Evolutionary conservation across 371 early-diverging fungal genomes (phyloP).

Genomic region (Mortierella sp.): DNA sequence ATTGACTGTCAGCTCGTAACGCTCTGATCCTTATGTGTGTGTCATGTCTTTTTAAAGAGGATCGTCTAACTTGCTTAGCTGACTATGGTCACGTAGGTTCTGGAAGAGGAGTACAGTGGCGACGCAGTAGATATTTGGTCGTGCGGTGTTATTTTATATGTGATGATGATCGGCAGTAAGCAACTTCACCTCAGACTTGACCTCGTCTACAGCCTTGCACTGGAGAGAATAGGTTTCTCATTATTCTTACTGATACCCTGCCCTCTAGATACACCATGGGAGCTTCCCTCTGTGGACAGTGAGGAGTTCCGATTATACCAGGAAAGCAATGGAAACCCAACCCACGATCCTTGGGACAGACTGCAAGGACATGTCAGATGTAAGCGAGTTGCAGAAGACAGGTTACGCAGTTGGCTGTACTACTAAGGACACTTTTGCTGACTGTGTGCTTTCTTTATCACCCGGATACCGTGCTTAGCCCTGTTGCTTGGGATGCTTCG

Average conservation of each 20-base stretch:
- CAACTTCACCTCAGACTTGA: too few species aligned
- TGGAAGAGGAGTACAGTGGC: constrained; percentile 75
- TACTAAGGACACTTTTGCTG: too few species aligned
- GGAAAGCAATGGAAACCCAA: constrained; percentile 31
- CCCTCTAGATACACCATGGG: constrained; percentile 77
- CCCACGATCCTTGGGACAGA: constrained; percentile 62
- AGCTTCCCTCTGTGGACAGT: constrained; percentile 66
- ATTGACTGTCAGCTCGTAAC: too few species aligned
- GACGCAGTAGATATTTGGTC: constrained; percentile 94
- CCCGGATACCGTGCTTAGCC: constrained; percentile 1
- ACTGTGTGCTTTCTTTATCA: too few species aligned
- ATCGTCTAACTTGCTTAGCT: too few species aligned
- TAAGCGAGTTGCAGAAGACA: constrained; percentile 17
- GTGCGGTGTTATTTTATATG: constrained; percentile 91
- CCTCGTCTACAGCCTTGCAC: too few species aligned
- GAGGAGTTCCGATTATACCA: constrained; percentile 60
- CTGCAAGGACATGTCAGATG: constrained; percentile 58
- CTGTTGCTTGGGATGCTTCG: constrained; percentile 44
- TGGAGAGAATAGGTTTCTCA: too few species aligned
- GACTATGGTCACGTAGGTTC: too few species aligned
- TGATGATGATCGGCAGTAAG: constrained; percentile 84
- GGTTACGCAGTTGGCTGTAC: background rate
- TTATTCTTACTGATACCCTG: too few species aligned
- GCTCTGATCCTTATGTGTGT: too few species aligned
- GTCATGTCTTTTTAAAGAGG: too few species aligned